phyloP scores from a whole-genome alignment of 1,139 yeast genomes.

The Yamadazyma epiphylla region DNA sequence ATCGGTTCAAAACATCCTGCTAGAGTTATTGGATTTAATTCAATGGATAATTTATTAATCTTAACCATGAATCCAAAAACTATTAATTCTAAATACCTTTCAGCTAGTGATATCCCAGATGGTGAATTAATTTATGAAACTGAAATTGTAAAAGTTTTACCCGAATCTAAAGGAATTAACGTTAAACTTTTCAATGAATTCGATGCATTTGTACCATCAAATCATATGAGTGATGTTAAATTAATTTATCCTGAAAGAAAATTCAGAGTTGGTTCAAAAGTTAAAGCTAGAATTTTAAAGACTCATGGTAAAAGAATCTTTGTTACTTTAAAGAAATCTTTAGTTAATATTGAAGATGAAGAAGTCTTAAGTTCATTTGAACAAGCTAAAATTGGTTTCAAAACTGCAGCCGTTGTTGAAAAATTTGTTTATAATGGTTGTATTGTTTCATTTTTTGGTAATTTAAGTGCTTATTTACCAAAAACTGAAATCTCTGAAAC shows the following conservation, averaged over 20 bases:
- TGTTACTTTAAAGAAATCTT: constrained; percentile 78
- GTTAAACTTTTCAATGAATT: constrained; percentile 64
- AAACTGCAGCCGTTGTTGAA: constrained; percentile 73
- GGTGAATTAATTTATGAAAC: constrained; percentile 61
- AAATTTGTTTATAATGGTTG: constrained; percentile 75
- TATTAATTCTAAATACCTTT: constrained; percentile 61
- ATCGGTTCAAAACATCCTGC: constrained; percentile 70
- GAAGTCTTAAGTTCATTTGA: constrained; percentile 51
- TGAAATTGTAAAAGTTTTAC: constrained; percentile 61
- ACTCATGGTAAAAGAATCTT: constrained; percentile 41
- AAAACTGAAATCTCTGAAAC: constrained; percentile 88
- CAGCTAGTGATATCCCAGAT: constrained; percentile 66
- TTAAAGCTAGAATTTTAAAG: constrained; percentile 63
- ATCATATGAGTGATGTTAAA: constrained; percentile 81
- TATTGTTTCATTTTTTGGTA: constrained; percentile 78
- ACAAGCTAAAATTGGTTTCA: constrained; percentile 54
- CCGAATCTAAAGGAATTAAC: constrained; percentile 61
- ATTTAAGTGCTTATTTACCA: constrained; percentile 76
- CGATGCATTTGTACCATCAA: constrained; percentile 69
- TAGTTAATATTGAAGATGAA: constrained; percentile 65
- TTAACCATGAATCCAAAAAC: constrained; percentile 67
- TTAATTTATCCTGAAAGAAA: constrained; percentile 88
- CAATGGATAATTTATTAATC: constrained; percentile 60
- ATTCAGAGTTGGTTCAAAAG: constrained; percentile 77
- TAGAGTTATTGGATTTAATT: constrained; percentile 69